These are phyloP conservation scores for Stentor roeselii DNA, from an alignment of 73 alveolate species.

Conservation along the genomic window DNA sequence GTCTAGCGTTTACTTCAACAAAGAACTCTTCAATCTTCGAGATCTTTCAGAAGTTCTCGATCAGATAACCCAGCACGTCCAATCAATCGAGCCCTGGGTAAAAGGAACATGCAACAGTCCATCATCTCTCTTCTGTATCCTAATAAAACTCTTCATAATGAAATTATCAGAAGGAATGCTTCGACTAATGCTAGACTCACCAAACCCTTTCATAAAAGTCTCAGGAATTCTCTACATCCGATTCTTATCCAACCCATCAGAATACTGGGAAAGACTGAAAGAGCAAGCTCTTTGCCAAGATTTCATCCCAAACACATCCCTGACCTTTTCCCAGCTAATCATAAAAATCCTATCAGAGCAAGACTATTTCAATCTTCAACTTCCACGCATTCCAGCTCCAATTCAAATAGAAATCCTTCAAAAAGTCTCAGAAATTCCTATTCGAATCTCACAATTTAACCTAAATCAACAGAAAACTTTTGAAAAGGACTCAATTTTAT, in stretches of 20 bases:
- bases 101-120: slow-evolving; percentile 81
- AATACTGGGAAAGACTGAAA: slow-evolving; percentile 66
- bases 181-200: slow-evolving; percentile 20
- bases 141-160: slow-evolving; percentile 66
- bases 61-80: slow-evolving; percentile 66
- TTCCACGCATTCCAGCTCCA: slow-evolving; percentile 74
- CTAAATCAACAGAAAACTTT: too few species aligned
- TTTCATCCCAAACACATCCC: not conserved
- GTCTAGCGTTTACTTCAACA: slow-evolving; percentile 53
- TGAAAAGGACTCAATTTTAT: not conserved
- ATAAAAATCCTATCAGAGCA: slow-evolving; percentile 68
- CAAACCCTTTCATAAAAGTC: slow-evolving; percentile 63
- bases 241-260: slow-evolving; percentile 63
- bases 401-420: not conserved
- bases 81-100: slow-evolving; percentile 77
- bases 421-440: not conserved
- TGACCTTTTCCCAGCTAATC: slow-evolving; percentile 68
- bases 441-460: not conserved
- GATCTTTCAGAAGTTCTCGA: slow-evolving; percentile 59
- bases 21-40: slow-evolving; percentile 61
- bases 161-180: slow-evolving; percentile 44
- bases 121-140: slow-evolving; percentile 74
- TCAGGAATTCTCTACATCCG: slow-evolving; percentile 74
- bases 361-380: slow-evolving; percentile 61
- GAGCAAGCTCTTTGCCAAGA: slow-evolving; percentile 53